Base-by-base conservation (phyloP, 2,329 filamentous ascomycete genomes). In the Epichloe aotearoae region DNA sequence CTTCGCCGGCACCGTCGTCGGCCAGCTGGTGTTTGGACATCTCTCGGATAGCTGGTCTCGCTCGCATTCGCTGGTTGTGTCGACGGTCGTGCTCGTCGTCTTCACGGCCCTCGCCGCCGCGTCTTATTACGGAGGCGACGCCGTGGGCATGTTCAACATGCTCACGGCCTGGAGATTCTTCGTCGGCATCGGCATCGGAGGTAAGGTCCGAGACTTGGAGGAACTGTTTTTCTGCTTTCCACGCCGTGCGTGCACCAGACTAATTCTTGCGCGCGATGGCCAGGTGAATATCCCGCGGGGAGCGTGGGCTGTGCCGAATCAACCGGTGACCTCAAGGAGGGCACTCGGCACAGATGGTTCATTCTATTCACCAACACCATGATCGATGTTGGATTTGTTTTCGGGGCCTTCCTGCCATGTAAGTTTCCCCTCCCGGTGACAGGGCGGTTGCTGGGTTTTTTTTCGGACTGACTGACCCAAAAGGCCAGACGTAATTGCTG, bases 361-460 rank as follows among this genome's bases (percentile, higher is more conserved):
- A 87, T 91, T 59, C 74, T 95, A 56, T 94, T 93, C 66, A 95
- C 87, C 45, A 94, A 94, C 66, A 80, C 85, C 30, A 86, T 89
- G 73, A 94, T 95, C 53, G 87, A 94, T 62, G 77, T 68, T 61
- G 89, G 87, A 1, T 95, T 94, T 56, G 85, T 94, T 1, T 73
- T 91, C 50, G 83, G 87, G 7, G 83, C 86, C 0, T 80, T 95
- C 54, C 80, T 93, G 1, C 86, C 88, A 3, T 78, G 68, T 69
- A 40, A 54, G 66, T 4, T 4, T 1, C 4, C 3, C 20, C 4
- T 20, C 20, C 20, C 0, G 20, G 1, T 23, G 20, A 23, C 20
- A 23, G 20, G 20, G 20, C 23, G 23, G 23, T 23, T 23, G 20
- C 20, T 23, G 19, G 19, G 19, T 26, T 7, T 8, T 26, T 59